A percentile compares a stretch with the other conserved stretches of the same genome.
Evolutionary conservation across 345 rosid genomes (phyloP).

Genomic region (Ceriops zippeliana): DNA sequence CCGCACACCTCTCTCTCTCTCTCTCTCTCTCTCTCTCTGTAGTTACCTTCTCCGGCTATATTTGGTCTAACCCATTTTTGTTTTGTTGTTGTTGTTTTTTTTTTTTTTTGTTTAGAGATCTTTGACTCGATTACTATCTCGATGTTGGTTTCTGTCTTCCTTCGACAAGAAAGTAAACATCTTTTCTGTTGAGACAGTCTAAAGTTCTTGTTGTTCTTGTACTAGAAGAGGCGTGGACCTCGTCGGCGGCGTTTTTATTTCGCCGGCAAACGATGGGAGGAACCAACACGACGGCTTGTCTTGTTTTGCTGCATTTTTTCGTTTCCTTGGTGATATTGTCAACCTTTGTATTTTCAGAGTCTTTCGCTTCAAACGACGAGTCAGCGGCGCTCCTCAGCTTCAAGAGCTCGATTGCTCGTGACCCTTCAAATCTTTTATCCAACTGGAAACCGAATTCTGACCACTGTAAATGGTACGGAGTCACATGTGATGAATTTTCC

Average conservation of each 20-base stretch:
- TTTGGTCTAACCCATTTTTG: too few relatives aligned
- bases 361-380: constrained; percentile 22
- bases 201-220: too few relatives aligned
- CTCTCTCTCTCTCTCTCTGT: too few relatives aligned
- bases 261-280: background rate
- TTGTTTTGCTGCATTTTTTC: background rate
- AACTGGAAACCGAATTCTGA: constrained; percentile 32
- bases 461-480: constrained; percentile 50
- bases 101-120: too few relatives aligned
- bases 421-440: constrained; percentile 39
- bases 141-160: too few relatives aligned
- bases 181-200: too few relatives aligned
- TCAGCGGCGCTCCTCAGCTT: constrained; percentile 42
- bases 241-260: background rate
- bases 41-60: too few relatives aligned
- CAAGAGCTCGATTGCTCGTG: constrained; percentile 39
- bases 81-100: too few relatives aligned
- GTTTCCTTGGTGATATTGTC: background rate
- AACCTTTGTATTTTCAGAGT: background rate
- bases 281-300: background rate
- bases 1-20: too few relatives aligned
- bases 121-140: too few relatives aligned
- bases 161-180: too few relatives aligned
- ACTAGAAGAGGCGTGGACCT: background rate
- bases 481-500: constrained; percentile 37